Evolutionary conservation across 768 basidiomycete genomes (phyloP).

Genomic region (Guyanaporus albipodus): DNA sequence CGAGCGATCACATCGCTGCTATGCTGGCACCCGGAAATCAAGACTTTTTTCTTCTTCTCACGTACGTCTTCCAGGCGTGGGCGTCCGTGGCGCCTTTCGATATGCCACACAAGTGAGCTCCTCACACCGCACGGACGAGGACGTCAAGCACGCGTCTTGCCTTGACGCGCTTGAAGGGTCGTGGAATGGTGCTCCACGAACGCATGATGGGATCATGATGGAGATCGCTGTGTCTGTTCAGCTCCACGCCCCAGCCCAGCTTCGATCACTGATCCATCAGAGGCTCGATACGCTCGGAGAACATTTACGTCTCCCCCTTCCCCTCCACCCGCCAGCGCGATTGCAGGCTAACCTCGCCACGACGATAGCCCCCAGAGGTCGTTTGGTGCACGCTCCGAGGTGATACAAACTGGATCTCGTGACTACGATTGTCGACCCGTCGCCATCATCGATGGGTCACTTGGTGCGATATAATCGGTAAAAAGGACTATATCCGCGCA

Average conservation of each 20-base stretch:
- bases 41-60: too few species aligned
- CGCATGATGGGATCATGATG: not conserved
- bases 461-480: too few species aligned
- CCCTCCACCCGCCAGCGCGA: not conserved
- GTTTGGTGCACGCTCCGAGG: constrained; percentile 8
- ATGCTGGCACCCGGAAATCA: too few species aligned
- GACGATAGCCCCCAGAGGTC: constrained; percentile 16
- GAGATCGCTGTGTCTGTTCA: not conserved
- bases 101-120: too few species aligned
- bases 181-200: too few species aligned
- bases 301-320: not conserved
- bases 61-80: too few species aligned
- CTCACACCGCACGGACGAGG: too few species aligned
- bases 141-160: too few species aligned
- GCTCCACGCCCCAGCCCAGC: constrained; percentile 14
- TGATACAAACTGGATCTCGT: constrained; percentile 15
- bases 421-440: constrained; percentile 12
- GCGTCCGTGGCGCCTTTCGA: too few species aligned
- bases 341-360: constrained; percentile 1
- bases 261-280: constrained; percentile 15
- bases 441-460: constrained; percentile 13
- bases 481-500: constrained; percentile 11
- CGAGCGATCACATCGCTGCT: too few species aligned
- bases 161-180: too few species aligned
- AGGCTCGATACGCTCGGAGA: constrained; percentile 10